Evolutionary conservation across 2,329 filamentous ascomycete species (phyloP).

Genomic region (Aspergillus sojae): DNA sequence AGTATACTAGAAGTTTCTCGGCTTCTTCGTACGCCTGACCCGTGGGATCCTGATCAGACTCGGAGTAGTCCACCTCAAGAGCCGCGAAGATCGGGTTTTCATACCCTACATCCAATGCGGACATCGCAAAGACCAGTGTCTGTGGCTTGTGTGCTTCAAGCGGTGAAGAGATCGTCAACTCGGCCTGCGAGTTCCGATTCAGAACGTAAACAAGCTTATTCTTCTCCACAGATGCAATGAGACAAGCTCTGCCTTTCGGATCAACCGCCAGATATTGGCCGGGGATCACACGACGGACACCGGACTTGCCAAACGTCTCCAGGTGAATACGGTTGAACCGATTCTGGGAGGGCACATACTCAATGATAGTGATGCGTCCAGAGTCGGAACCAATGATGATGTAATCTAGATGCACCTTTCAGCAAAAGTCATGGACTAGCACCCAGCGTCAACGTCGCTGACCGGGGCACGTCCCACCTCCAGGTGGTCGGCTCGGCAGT

Average conservation of each 20-base stretch:
- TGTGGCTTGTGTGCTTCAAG: slow-evolving; percentile 94
- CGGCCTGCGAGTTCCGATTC: slow-evolving; percentile 90
- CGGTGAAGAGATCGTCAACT: slow-evolving; percentile 94
- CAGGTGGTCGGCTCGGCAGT: slow-evolving; percentile 32
- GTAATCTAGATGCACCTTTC: slow-evolving; percentile 69
- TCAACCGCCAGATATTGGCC: slow-evolving; percentile 96
- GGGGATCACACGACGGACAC: slow-evolving; percentile 87
- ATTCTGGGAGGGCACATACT: slow-evolving; percentile 85
- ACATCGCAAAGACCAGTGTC: slow-evolving; percentile 84
- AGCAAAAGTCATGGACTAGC: slow-evolving; percentile 41
- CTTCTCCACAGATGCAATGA: slow-evolving; percentile 94
- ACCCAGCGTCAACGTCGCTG: slow-evolving; percentile 35
- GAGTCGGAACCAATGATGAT: slow-evolving; percentile 95
- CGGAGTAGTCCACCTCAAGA: slow-evolving; percentile 89
- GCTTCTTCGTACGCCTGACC: slow-evolving; percentile 78
- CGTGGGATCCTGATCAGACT: slow-evolving; percentile 86
- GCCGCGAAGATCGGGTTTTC: slow-evolving; percentile 96
- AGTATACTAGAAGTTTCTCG: slow-evolving; percentile 93
- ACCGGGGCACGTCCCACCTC: slow-evolving; percentile 38
- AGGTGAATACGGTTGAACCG: slow-evolving; percentile 86
- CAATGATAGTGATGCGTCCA: slow-evolving; percentile 88
- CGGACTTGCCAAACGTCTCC: slow-evolving; percentile 98
- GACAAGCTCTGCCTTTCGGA: slow-evolving; percentile 90
- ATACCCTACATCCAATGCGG: slow-evolving; percentile 91
- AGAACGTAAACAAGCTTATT: slow-evolving; percentile 99